Evolutionary conservation across 768 basidiomycete species (phyloP), one percentile per base, ranked within the genome.

Genomic region (Calocera cornea): DNA sequence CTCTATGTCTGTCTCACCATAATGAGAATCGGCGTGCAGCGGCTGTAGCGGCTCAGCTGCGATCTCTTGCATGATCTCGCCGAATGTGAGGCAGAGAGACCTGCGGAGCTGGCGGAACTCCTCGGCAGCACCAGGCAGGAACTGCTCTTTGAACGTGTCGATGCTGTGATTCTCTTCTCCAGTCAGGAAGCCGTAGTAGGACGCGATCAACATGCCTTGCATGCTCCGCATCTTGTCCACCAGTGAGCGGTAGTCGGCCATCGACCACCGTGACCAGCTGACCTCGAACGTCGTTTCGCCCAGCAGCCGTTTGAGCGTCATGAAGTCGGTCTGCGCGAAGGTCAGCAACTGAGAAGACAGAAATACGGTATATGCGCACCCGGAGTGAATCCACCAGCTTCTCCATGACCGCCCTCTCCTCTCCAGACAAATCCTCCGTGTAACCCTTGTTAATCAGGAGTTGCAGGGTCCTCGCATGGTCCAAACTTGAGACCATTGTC

Each of bases 191-290:
- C 54, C 54, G 19, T 27, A 60, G 54, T 60, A 60, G 7, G 54
- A 14, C 5, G 54, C 54, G 54, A 60, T 60, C 14, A 60, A 22
- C 31, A 33, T 60, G 24, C 16, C 19, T 31, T 60, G 54, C 24
- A 60, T 16, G 54, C 14, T 22, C 14, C 19, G 54, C 27, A 33
- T 60, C 14, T 60, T 14, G 5, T 29, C 14, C 27, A 60, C 54
- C 2, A 60, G 31, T 29, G 24, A 33, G 54, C 54, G 67, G 29
- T 68, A 70, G 66, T 68, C 73, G 12, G 68, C 50, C 69, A 77
- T 72, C 14, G 71, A 70, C 65, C 69, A 76, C 7, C 69, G 67
- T 17, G 75, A 74, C 64, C 68, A 76, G 66, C 75, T 75, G 66
- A 77, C 69, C 67, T 77, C 73, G 34, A 74, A 47, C 2, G 69